Evolutionary conservation across 2,329 filamentous ascomycete species (phyloP).

Genomic region (Cladosporium oxysporum): DNA sequence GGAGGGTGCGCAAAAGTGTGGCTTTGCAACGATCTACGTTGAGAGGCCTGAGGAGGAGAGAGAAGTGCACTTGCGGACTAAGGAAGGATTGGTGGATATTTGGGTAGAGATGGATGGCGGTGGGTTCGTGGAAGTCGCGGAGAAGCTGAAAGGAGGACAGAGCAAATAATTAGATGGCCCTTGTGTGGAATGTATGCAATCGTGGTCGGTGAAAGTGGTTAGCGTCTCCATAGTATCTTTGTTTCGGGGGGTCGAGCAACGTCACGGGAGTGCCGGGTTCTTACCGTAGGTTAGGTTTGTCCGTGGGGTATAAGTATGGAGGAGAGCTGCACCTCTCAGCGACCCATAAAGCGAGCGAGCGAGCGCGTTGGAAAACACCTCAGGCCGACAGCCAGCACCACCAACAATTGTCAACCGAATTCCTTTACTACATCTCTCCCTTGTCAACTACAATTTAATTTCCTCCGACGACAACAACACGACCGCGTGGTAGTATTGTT

Average conservation of each 20-base stretch:
- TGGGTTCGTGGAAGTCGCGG: constrained; percentile 51
- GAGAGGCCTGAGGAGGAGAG: constrained; percentile 68
- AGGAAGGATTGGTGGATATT: constrained; percentile 65
- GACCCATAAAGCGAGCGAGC: not conserved
- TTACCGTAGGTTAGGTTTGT: not conserved
- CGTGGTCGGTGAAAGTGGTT: not conserved
- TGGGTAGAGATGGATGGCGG: constrained; percentile 56
- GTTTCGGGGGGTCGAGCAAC: not conserved
- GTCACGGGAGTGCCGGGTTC: not conserved
- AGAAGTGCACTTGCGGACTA: constrained; percentile 55
- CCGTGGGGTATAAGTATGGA: not conserved
- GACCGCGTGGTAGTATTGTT: not conserved
- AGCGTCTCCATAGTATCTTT: not conserved
- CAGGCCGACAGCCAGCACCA: not conserved
- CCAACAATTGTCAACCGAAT: not conserved
- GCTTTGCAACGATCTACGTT: constrained; percentile 72
- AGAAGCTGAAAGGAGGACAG: constrained; percentile 36
- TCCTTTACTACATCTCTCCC: not conserved
- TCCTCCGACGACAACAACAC: not conserved
- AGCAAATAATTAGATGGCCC: not conserved
- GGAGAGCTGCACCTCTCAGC: not conserved
- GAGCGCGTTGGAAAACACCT: not conserved
- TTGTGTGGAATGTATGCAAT: not conserved
- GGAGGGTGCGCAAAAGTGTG: constrained; percentile 62
- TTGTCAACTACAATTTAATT: not conserved